Base-by-base conservation (phyloP, 2,329 filamentous ascomycete species). In the Aspergillus puulaauensis region DNA sequence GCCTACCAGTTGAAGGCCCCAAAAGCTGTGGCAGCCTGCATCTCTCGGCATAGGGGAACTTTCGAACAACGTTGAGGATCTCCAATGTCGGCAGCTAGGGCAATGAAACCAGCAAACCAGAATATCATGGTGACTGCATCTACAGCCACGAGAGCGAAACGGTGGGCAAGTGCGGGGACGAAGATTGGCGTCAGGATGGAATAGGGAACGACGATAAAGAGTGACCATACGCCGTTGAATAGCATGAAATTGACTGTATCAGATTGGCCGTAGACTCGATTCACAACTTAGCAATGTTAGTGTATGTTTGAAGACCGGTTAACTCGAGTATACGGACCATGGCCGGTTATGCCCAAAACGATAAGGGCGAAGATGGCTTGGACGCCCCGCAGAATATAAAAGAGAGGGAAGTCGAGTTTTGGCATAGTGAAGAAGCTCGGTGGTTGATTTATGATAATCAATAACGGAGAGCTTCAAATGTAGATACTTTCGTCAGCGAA, bases 81-180 rank as follows among this genome's bases (percentile, higher is more conserved):
- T 53, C 83, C 83, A 57, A 91, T 75, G 55, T 80, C 80, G 19
- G 86, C 87, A 0, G 89, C 91, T 11, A 93, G 75, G 0, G 91
- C 90, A 64, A 96, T 87, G 67, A 91, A 89, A 6, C 91, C 91
- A 0, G 89, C 87, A 70, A 97, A 95, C 92, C 92, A 96, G 79
- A 96, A 96, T 56, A 96, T 81, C 77, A 89, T 87, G 9, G 90
- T 95, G 23, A 95, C 64, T 47, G 79, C 80, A 68, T 96, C 90
- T 33, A 90, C 80, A 1, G 68, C 86, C 17, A 93, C 78, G 15
- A 91, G 83, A 45, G 82, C 85, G 51, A 85, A 84, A 52, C 82
- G 83, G 73, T 91, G 85, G 66, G 87, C 86, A 11, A 86, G 66
- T 23, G 78, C 77, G 3, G 83, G 80, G 66, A 86, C 79, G 74